These are phyloP conservation scores for Dianthus caryophyllus DNA, from an alignment of 148 eudicot genomes.

Conservation along the genomic window DNA sequence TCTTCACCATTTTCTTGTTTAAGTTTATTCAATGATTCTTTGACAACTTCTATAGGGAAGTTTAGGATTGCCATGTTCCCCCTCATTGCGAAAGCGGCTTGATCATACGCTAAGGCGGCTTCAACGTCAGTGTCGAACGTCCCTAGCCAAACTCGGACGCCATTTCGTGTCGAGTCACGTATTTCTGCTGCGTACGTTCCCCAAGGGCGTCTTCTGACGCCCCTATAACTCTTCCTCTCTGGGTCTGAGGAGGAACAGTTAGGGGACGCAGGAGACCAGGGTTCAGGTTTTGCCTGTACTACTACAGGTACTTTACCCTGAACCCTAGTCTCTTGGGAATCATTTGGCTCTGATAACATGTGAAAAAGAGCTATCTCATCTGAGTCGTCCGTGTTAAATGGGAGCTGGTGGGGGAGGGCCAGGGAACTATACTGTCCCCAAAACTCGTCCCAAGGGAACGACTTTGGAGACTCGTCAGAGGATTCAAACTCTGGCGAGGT, in stretches of 20 bases:
- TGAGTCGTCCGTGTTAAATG: slow-evolving; percentile 41
- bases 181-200: slow-evolving; percentile 70
- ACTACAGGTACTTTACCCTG: too few relatives aligned
- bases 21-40: slow-evolving; percentile 42
- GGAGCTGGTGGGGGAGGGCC: slow-evolving; percentile 23
- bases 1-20: slow-evolving; percentile 8
- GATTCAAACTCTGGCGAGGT: slow-evolving; percentile 17
- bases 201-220: slow-evolving; percentile 62
- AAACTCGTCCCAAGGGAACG: slow-evolving; percentile 25
- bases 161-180: slow-evolving; percentile 53
- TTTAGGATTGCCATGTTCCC: slow-evolving; percentile 53
- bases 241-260: slow-evolving; percentile 14
- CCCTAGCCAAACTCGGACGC: slow-evolving; percentile 60
- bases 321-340: not conserved
- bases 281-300: slow-evolving; percentile 16
- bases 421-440: slow-evolving; percentile 16
- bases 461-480: slow-evolving; percentile 14
- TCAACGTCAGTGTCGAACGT: slow-evolving; percentile 62
- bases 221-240: slow-evolving; percentile 34
- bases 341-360: slow-evolving; percentile 29
- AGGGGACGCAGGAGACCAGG: slow-evolving; percentile 18
- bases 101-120: slow-evolving; percentile 70
- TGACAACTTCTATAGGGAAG: slow-evolving; percentile 42
- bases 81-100: slow-evolving; percentile 56
- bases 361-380: slow-evolving; percentile 37